Evolutionary conservation across 108 stramenopile genomes (phyloP), one percentile per base, ranked within the genome.

Genomic region (Discostella pseudostelligera): DNA sequence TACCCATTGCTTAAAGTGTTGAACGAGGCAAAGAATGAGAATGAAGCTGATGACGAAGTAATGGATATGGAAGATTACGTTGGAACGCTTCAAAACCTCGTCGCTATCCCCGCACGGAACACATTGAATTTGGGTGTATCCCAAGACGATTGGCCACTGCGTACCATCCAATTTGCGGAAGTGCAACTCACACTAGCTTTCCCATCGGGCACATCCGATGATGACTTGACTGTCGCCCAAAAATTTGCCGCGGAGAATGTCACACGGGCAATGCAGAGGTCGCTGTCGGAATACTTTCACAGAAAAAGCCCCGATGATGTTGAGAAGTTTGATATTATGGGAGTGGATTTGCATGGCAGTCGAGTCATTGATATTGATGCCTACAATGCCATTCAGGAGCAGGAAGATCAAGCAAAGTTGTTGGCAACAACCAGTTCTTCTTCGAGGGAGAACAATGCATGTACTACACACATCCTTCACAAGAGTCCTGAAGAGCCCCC

Each of bases 311-410:
- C 29, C 39, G 11, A 17, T 48, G 12, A 26, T 22, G 53, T 25
- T 12, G 40, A 25, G 8, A 32, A 36, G 45, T 74, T 66, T 55
- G 50, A 39, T 8, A 25, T 66, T 10, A 2, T 28, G 2, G 72
- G 72, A n/a, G 39, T 74, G 11, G 65, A 65, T 24, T 59, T 74
- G 35, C 48, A 51, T 35, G 39, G 57, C 22, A 61, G 45, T 32
- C 32, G 32, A 32, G 32, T 32, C 3, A 32, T 32, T 32, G 32
- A 32, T 32, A 5, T 32, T 32, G 32, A 32, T 32, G 32, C 32
- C 5, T 32, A 32, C 32, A 32, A 32, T 32, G 32, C 32, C 3
- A 32, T 32, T 3, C 32, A 5, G 44, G 57, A 57, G 32, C 32
- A 5, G 44, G 57, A 57, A 54, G 44, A 62, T 5, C n/a, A 43